Percentiles rank a stretch among this genome's conserved stretches.
Conservation (phyloP, 1,284 basidiomycete genomes). For the Cystobasidium slooffiae region DNA sequence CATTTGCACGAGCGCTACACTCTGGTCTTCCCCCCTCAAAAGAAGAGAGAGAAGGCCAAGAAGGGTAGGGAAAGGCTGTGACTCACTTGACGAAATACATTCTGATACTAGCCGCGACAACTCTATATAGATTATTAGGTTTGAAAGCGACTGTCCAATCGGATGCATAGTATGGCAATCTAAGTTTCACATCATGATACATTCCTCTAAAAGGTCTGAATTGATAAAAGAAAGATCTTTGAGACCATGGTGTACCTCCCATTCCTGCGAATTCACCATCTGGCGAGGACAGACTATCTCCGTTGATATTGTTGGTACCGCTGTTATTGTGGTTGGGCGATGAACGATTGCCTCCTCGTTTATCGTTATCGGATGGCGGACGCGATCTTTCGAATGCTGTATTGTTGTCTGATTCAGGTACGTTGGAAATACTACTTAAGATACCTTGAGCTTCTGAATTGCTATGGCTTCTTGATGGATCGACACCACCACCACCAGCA, state of each 20-base stretch:
- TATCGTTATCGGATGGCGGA: slow-evolving; percentile 10
- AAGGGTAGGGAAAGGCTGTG: not conserved
- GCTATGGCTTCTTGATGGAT: slow-evolving; percentile 7
- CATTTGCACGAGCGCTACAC: not conserved
- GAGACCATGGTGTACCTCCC: slow-evolving; percentile 47
- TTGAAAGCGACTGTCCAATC: slow-evolving; percentile 82
- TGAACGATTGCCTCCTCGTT: not conserved
- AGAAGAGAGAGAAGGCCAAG: not conserved
- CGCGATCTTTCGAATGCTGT: slow-evolving; percentile 20
- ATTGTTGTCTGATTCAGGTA: slow-evolving; percentile 1
- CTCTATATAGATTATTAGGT: slow-evolving; percentile 59
- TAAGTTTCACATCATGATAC: slow-evolving; percentile 71
- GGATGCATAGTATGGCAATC: slow-evolving; percentile 77
- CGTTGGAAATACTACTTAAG: not conserved
- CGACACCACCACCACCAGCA: too few species aligned
- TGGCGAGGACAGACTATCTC: not conserved
- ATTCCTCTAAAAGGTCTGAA: slow-evolving; percentile 66
- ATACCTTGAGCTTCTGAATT: not conserved
- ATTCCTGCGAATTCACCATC: slow-evolving; percentile 33
- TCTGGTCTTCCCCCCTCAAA: not conserved
- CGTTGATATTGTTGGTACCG: not conserved
- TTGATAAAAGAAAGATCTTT: slow-evolving; percentile 48
- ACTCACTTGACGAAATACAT: slow-evolving; percentile 79
- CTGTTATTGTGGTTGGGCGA: too few species aligned
- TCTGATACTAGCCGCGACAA: slow-evolving; percentile 72